phyloP scores from a whole-genome alignment of 129 eudicot genomes.

The Centrapalus pauciflorus region DNA sequence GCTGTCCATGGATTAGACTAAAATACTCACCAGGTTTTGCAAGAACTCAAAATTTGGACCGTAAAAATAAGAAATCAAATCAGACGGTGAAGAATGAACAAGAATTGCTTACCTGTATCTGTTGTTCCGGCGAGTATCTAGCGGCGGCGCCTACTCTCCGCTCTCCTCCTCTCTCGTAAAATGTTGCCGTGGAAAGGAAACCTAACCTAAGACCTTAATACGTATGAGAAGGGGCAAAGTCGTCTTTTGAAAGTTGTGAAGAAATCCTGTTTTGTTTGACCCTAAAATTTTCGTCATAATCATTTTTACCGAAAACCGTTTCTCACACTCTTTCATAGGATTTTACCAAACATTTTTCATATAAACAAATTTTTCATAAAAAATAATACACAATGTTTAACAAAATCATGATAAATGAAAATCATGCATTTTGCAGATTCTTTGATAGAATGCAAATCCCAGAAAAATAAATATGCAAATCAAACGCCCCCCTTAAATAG shows the following conservation, averaged over 20 bases:
- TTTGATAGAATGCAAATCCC: no score
- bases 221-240: background rate
- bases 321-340: no score
- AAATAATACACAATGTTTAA: no score
- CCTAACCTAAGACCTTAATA: constrained; percentile 9
- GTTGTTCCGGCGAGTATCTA: constrained; percentile 13
- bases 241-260: constrained; percentile 2
- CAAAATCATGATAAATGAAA: no score
- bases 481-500: no score
- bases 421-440: no score
- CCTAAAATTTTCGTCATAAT: no score
- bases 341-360: no score
- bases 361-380: no score
- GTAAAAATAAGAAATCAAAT: background rate
- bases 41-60: background rate
- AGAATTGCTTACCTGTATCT: background rate
- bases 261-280: no score
- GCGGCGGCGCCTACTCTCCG: background rate
- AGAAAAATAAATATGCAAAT: no score
- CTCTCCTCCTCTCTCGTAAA: background rate
- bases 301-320: no score
- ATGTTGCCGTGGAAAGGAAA: background rate
- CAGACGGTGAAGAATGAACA: background rate
- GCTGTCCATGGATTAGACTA: background rate
- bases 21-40: background rate